Evolutionary conservation across 176 grass and related monocot species (phyloP), one percentile per base, ranked within the genome.

Genomic region (Musa acuminata): DNA sequence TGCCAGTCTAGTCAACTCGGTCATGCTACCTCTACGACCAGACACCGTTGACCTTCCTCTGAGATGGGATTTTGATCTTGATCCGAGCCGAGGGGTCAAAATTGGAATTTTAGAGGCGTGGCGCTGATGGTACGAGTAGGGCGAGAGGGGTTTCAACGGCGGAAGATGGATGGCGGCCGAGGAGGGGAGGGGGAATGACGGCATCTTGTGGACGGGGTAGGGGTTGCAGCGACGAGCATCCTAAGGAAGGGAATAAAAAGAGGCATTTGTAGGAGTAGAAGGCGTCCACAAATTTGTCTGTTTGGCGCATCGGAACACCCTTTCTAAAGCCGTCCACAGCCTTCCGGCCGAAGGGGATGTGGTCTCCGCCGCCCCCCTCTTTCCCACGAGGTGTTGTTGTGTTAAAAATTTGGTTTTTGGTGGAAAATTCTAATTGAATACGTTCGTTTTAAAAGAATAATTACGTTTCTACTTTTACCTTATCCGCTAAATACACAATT

Each of bases 21-120:
- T 19, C 80, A 87, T 83, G 35, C 2, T 35, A 13, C 51, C 51
- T 49, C 60, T 80, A 16, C 52, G 17, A 24, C 17, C 54, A 9
- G 54, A 83, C 69, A 8, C 63, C 76, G 16, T 66, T 55, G 64
- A 80, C 27, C 48, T 79, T 6, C n/a, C 66, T 13, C 71, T 64
- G 9, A 55, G 27, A 27, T 4, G 60, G 55, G 53, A 52, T 71
- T 79, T 67, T 21, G 75, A 59, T 12, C 76, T 67, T 21, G 75
- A 66, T 12, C 24, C 16, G 5, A 29, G 16, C 13, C 69, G 19
- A 52, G 80, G 7, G 58, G 25, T 76, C 12, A 83, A 83, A 72
- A 72, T 75, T 8, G 71, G 16, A 13, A 24, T 76, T 69, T 87
- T 82, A 26, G 29, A 85, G 9, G 72, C 9, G 22, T 51, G 19